Evolutionary conservation across 1,284 basidiomycete species (phyloP).

Genomic region (Rhodotorula sp.): DNA sequence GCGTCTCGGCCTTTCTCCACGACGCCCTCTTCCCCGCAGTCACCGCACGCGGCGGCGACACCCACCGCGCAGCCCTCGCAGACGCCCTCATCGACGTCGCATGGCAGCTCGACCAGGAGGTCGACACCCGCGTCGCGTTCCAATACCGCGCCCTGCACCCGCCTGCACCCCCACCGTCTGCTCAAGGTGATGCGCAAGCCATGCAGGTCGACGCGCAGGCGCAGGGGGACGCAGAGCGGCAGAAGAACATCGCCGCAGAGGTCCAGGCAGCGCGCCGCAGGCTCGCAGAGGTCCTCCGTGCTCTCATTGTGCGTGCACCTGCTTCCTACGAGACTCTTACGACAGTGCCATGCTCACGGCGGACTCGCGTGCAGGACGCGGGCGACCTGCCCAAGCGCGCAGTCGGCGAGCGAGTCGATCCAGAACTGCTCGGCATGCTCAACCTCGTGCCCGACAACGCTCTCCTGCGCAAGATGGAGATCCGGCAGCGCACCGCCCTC

Average conservation of each 20-base stretch:
- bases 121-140: constrained; percentile 56
- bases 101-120: constrained; percentile 71
- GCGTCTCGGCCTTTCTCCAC: constrained; percentile 12
- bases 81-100: constrained; percentile 72
- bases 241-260: constrained; percentile 60
- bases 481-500: constrained; percentile 70
- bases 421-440: constrained; percentile 59
- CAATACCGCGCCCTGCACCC: constrained; percentile 30
- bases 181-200: background rate
- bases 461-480: constrained; percentile 69
- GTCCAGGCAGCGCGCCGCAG: constrained; percentile 57
- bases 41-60: background rate
- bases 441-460: constrained; percentile 66
- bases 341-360: background rate
- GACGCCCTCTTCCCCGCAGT: constrained; percentile 11
- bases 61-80: constrained; percentile 3
- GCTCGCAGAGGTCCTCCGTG: constrained; percentile 62
- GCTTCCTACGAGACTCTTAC: background rate
- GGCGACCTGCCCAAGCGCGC: constrained; percentile 61
- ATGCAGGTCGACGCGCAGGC: constrained; percentile 42
- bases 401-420: constrained; percentile 72
- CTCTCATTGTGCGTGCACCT: constrained; percentile 62
- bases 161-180: constrained; percentile 39
- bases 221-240: constrained; percentile 51
- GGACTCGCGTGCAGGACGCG: constrained; percentile 53